phyloP scores from a whole-genome alignment of 768 basidiomycete genomes.

The Gyrodon lividus region DNA sequence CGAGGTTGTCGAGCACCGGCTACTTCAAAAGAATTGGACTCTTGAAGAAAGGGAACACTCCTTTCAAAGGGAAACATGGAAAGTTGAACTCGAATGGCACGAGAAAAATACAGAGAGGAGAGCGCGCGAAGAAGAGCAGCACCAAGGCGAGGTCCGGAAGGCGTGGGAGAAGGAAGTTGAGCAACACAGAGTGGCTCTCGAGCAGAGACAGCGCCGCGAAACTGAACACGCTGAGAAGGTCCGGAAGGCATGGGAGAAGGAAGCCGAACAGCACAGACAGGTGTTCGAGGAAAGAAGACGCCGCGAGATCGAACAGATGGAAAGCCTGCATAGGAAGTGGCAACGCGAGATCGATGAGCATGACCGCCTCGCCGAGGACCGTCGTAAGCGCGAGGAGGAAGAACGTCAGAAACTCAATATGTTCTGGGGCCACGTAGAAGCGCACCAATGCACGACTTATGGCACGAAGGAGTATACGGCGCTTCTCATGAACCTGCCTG shows the following conservation, averaged over 20 bases:
- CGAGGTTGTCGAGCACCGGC: slow-evolving; percentile 1
- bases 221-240: not conserved
- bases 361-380: slow-evolving; percentile 10
- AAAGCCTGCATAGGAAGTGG: slow-evolving; percentile 11
- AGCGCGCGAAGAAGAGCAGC: slow-evolving; percentile 3
- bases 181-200: not conserved
- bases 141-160: not conserved
- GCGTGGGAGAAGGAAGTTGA: not conserved
- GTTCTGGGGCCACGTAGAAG: slow-evolving; percentile 18
- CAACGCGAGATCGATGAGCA: slow-evolving; percentile 5
- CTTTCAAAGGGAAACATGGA: slow-evolving; percentile 4
- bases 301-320: slow-evolving; percentile 1
- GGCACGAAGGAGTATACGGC: slow-evolving; percentile 31
- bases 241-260: slow-evolving; percentile 4
- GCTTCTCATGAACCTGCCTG: slow-evolving; percentile 28
- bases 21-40: slow-evolving; percentile 1
- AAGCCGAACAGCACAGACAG: not conserved
- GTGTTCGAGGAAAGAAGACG: slow-evolving; percentile 7
- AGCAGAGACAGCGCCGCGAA: too few relatives aligned
- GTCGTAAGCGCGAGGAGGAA: slow-evolving; percentile 18
- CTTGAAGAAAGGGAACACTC: not conserved
- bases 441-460: slow-evolving; percentile 26
- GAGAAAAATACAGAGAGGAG: not conserved
- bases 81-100: not conserved
- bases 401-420: slow-evolving; percentile 25